Conservation (phyloP, 352 stramenopile species). For the Globisporangium parvum region DNA sequence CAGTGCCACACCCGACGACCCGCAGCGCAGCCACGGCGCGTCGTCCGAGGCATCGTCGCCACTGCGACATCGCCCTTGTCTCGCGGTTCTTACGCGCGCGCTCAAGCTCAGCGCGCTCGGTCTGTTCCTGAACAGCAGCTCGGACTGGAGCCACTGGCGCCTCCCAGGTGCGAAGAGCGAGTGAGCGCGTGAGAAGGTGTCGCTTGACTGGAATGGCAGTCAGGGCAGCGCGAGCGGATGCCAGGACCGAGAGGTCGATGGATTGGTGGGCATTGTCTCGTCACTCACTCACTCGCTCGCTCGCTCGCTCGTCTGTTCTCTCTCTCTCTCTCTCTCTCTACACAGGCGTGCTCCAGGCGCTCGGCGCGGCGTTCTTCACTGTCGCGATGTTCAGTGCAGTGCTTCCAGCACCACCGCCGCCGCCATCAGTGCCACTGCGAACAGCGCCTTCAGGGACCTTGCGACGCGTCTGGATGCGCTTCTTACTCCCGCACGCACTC, state of each 20-base stretch:
- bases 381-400: conserved; percentile 19
- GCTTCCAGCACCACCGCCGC: background rate
- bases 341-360: conserved; percentile 64
- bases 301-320: background rate
- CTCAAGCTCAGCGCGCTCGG: conserved; percentile 57
- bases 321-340: background rate
- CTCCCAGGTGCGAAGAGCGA: conserved; percentile 39
- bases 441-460: background rate
- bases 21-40: too few species aligned
- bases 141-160: conserved; percentile 46
- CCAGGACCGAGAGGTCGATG: too few species aligned
- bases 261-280: background rate
- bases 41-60: too few species aligned
- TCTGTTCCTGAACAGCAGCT: conserved; percentile 66
- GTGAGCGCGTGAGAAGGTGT: background rate
- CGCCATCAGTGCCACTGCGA: too few species aligned
- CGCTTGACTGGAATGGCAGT: too few species aligned
- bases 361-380: conserved; percentile 40
- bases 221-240: too few species aligned
- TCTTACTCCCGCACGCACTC: conserved; percentile 18
- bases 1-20: too few species aligned
- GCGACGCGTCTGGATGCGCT: background rate
- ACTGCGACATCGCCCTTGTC: background rate
- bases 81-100: conserved; percentile 17
- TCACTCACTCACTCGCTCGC: background rate